Base-by-base conservation (phyloP, 2,329 filamentous ascomycete genomes). In the Aureobasidium leucospermi region DNA sequence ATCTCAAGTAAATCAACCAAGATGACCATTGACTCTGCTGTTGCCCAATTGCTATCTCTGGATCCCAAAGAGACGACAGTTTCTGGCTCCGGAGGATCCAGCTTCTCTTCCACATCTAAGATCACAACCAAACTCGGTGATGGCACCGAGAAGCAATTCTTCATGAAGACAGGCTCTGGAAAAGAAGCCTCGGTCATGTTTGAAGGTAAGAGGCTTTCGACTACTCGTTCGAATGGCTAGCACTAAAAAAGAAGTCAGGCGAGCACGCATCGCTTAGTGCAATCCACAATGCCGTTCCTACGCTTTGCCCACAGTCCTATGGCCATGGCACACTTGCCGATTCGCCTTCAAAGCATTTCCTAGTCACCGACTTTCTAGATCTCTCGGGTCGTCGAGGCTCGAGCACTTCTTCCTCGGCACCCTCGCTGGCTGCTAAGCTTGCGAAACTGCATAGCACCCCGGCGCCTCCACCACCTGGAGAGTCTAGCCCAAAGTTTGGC, bases 201-300 rank as follows among this genome's bases (percentile, higher is more conserved):
- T 68, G 75, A 77, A 72, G 87, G 62, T 63, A 38, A 13, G 29
- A 48, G 41, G 15, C 39, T 36, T 28, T 23, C n/a, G 28, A 16
- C 32, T 13, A 29, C 19, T 19, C 2, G 9, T 1, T 3, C 8
- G 9, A n/a, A 9, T 36, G n/a, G 3, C 68, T 43, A 64, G 69
- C 2, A 70, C 72, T 19, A 51, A 51, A 47, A 49, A 13, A 47
- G 8, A 19, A 29, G 15, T 31, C 67, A 83, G 89, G 92, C 62
- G 93, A 96, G 73, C 87, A 90, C 69, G 82, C 83, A 52, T 95
- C 90, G 2, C 83, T 96, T 58, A 92, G 91, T 68, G 89, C 90
- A 58, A 89, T 97, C 65, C 82, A 90, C 69, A 69, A 77, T 47
- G 78, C 79, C 13, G 87, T 94, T 0, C 88, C 90, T 1, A 81